A percentile compares a stretch with the other conserved stretches of the same genome.
Evolutionary conservation across 1,284 basidiomycete genomes (phyloP).

Genomic region (Stereum hirsutum): DNA sequence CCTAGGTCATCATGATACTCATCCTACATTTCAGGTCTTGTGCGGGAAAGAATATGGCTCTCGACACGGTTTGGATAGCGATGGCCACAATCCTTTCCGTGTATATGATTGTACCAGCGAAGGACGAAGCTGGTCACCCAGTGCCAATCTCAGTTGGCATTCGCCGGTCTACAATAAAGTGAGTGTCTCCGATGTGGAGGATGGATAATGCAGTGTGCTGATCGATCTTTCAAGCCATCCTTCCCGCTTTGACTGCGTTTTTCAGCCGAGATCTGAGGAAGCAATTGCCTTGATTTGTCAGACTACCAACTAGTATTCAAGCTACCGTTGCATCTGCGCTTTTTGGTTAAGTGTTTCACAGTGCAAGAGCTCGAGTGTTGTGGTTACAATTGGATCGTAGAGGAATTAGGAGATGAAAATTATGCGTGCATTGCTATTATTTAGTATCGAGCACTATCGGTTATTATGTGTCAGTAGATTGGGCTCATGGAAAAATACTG

Average conservation of each 20-base stretch:
- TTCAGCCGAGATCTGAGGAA: neutral
- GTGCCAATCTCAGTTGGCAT: constrained; percentile 29
- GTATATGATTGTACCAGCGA: constrained; percentile 29
- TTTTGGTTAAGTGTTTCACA: no score
- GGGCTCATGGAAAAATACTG: no score
- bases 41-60: constrained; percentile 32
- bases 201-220: neutral
- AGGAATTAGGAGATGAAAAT: no score
- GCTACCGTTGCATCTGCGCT: no score
- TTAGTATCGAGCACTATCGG: no score
- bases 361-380: no score
- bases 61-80: constrained; percentile 38
- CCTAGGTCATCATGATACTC: no score
- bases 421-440: no score
- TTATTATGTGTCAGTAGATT: no score
- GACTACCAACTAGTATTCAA: neutral
- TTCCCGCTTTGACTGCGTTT: neutral
- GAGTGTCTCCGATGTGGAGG: neutral
- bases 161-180: neutral
- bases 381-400: no score
- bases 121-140: constrained; percentile 29
- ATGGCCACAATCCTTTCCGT: constrained; percentile 34
- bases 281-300: neutral
- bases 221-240: neutral
- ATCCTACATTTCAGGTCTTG: constrained; percentile 26